Conservation (phyloP, 163 green algal species). For the Chlorella variabilis region DNA sequence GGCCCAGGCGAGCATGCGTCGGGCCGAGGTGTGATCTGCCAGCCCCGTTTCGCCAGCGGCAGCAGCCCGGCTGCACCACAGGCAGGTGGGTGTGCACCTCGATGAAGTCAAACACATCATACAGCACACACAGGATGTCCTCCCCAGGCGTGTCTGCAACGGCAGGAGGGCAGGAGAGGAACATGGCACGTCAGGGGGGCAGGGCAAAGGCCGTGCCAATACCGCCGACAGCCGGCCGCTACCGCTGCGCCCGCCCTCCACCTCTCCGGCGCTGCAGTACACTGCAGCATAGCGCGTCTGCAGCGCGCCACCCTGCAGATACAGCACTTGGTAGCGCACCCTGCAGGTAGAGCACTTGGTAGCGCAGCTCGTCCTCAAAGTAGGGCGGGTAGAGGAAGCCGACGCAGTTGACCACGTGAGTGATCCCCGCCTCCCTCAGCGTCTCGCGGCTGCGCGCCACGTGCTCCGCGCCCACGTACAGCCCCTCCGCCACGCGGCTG, state of each 20-base stretch:
- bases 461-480: slow-evolving; percentile 86
- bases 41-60: background rate
- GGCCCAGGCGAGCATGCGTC: too few relatives aligned
- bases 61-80: background rate
- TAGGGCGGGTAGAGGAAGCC: slow-evolving; percentile 91
- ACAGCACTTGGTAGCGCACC: slow-evolving; percentile 91
- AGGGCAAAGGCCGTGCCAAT: too few relatives aligned
- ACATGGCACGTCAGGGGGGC: too few relatives aligned
- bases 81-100: too few relatives aligned
- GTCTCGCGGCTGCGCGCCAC: slow-evolving; percentile 82
- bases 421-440: slow-evolving; percentile 82
- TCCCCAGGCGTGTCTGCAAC: slow-evolving; percentile 88
- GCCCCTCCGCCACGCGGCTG: slow-evolving; percentile 76
- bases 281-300: too few relatives aligned
- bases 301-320: slow-evolving; percentile 92
- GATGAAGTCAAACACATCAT: slow-evolving; percentile 97
- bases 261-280: too few relatives aligned
- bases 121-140: slow-evolving; percentile 93
- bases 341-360: slow-evolving; percentile 93
- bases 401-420: slow-evolving; percentile 98
- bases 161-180: too few relatives aligned
- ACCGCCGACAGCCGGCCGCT: too few relatives aligned
- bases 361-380: slow-evolving; percentile 83
- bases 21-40: too few relatives aligned
- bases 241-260: too few relatives aligned